These are phyloP conservation scores for Rhizomucor pusillus DNA, from an alignment of 371 early-diverging fungal genomes.

Conservation along the genomic window DNA sequence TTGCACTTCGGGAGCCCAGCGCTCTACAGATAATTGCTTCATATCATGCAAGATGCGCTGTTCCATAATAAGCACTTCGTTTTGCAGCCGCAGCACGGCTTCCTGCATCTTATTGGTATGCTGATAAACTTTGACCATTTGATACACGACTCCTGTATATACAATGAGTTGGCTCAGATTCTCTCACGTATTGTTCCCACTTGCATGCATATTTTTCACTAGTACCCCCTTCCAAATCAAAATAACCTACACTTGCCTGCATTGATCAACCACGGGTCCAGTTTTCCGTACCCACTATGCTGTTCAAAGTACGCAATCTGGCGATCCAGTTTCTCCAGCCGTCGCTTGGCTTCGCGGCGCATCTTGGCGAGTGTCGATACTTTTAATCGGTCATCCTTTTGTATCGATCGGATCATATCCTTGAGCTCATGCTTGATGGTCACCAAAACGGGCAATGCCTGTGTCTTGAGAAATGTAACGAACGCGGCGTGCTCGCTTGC, in stretches of 20 bases:
- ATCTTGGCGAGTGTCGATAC: slow-evolving; percentile 24
- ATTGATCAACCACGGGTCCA: slow-evolving; percentile 45
- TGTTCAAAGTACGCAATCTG: slow-evolving; percentile 39
- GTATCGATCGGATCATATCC: slow-evolving; percentile 34
- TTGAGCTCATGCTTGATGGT: slow-evolving; percentile 39
- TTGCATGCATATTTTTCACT: neutral
- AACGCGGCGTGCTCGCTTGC: slow-evolving; percentile 30
- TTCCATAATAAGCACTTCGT: slow-evolving; percentile 30
- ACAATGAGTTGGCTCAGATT: neutral
- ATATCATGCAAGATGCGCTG: slow-evolving; percentile 17
- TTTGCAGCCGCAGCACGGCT: slow-evolving; percentile 39
- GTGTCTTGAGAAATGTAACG: slow-evolving; percentile 23
- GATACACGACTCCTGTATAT: slow-evolving; percentile 30
- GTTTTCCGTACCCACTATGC: slow-evolving; percentile 25
- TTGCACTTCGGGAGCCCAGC: slow-evolving; percentile 7
- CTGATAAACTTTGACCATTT: slow-evolving; percentile 38
- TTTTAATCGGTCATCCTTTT: slow-evolving; percentile 31
- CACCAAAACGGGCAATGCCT: slow-evolving; percentile 26
- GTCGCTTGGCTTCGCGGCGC: slow-evolving; percentile 24
- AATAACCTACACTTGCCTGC: slow-evolving; percentile 21
- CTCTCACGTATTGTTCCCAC: neutral
- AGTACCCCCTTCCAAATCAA: neutral
- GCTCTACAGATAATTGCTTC: too few relatives aligned
- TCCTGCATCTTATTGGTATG: slow-evolving; percentile 48
- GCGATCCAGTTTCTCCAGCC: slow-evolving; percentile 20